Percentiles rank a stretch among this genome's conserved stretches.
Evolutionary conservation across 257 asterid genomes (phyloP).

Genomic region (Solanum pennellii): DNA sequence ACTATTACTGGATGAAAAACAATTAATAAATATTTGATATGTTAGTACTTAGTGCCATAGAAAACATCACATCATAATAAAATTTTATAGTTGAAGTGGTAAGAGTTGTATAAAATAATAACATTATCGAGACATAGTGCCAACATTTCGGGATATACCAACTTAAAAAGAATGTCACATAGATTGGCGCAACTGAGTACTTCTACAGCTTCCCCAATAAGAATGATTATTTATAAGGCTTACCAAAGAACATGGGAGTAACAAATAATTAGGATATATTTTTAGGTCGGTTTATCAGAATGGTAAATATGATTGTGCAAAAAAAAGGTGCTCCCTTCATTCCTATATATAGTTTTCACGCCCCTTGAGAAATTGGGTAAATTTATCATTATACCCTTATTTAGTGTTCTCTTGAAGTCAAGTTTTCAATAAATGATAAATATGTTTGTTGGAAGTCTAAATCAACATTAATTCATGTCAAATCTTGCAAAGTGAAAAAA

Average conservation of each 20-base stretch:
- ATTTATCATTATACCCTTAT: neutral
- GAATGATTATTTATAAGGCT: neutral
- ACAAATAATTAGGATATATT: neutral
- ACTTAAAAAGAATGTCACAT: neutral
- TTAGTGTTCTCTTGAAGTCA: neutral
- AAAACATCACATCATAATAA: neutral
- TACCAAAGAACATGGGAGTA: neutral
- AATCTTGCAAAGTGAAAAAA: neutral
- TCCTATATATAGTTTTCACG: neutral
- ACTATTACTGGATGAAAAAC: neutral
- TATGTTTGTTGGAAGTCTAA: neutral
- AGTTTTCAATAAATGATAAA: neutral
- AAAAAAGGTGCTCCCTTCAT: neutral
- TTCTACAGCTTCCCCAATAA: neutral
- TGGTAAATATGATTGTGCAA: neutral
- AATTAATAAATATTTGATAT: neutral
- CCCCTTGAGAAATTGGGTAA: neutral
- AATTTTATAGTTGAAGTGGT: neutral
- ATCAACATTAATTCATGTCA: neutral
- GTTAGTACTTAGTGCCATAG: neutral
- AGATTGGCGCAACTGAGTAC: neutral
- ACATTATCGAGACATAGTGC: neutral
- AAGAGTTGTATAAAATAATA: neutral
- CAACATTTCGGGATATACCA: neutral
- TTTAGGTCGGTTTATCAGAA: neutral